Percentiles rank a stretch among this genome's conserved stretches.
These are phyloP conservation scores for Beta corolliflora DNA, from an alignment of 179 eudicot genomes.

Conservation along the genomic window DNA sequence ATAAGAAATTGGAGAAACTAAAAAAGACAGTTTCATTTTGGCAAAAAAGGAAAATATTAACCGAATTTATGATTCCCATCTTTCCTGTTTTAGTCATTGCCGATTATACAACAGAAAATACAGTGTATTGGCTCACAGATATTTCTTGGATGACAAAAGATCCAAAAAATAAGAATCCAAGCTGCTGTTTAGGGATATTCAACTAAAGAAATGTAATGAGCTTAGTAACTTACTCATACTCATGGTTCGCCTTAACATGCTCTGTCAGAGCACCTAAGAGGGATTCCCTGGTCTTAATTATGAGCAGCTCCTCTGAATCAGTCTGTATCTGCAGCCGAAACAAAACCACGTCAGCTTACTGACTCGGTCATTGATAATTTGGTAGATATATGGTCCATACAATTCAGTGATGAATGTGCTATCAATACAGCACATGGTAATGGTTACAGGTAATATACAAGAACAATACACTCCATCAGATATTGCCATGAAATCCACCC, in stretches of 20 bases:
- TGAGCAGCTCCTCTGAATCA: slow-evolving; percentile 90
- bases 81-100: background rate
- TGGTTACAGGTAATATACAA: no score
- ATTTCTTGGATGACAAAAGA: background rate
- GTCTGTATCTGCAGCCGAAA: slow-evolving; percentile 71
- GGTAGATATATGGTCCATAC: no score
- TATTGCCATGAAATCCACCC: no score
- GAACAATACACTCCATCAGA: no score
- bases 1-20: no score
- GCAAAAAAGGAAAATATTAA: background rate
- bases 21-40: background rate
- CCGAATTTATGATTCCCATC: background rate
- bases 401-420: no score
- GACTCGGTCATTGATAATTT: no score
- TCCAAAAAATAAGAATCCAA: background rate
- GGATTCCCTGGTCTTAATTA: slow-evolving; percentile 95
- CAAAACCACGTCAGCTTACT: background rate
- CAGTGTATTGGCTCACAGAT: background rate
- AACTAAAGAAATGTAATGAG: background rate
- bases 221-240: slow-evolving; percentile 77
- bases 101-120: background rate
- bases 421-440: no score
- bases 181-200: background rate
- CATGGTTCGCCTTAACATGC: slow-evolving; percentile 94
- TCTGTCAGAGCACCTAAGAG: slow-evolving; percentile 77